Base-by-base conservation (phyloP, 352 stramenopile species). In the Globisporangium uncinulatum region DNA sequence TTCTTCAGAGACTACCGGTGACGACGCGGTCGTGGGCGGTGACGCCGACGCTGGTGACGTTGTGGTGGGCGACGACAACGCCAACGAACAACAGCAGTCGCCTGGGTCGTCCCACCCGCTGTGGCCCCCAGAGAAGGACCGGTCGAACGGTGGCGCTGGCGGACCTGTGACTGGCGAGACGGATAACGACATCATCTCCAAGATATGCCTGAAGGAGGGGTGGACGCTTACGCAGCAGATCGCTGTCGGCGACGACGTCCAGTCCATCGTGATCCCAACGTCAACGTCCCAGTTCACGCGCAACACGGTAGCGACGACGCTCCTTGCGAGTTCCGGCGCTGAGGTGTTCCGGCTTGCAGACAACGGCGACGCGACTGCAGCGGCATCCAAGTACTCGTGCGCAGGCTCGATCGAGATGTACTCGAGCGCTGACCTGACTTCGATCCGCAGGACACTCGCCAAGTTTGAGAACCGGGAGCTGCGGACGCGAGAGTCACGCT, bases 271-370 rank as follows among this genome's bases (percentile, higher is more conserved):
- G 21, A 56, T 73, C 50, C 55, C 52, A 11, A 8, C 17, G 3
- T 45, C 55, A n/a, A 65, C 62, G 24, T 60, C 60, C 17, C 56
- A 62, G 44, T 52, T 67, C 44, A 70, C 66, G 29, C 59, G 59
- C 11, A 57, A 70, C 42, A 53, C 59, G 1, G 20, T 73, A 1
- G 57, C 62, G 14, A 68, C 55, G 20, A 54, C 49, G 19, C 36
- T 73, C 17, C 50, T 73, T 7, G 31, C 53, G 29, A 50, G n/a
- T 43, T 19, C n/a, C 17, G 19, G 37, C 13, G 39, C 41, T 41
- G 9, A 50, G 21, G 21, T 43, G 46, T 41, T 10, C 17, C 15
- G 46, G 6, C 8, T 29, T 8, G 34, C 34, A 13, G 34, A 39
- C 34, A 39, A 39, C 13, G 52, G 49, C 20, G 31, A 54, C 13